phyloP scores from a whole-genome alignment of 495 filamentous ascomycete genomes.

The Amniculicola lignicola region DNA sequence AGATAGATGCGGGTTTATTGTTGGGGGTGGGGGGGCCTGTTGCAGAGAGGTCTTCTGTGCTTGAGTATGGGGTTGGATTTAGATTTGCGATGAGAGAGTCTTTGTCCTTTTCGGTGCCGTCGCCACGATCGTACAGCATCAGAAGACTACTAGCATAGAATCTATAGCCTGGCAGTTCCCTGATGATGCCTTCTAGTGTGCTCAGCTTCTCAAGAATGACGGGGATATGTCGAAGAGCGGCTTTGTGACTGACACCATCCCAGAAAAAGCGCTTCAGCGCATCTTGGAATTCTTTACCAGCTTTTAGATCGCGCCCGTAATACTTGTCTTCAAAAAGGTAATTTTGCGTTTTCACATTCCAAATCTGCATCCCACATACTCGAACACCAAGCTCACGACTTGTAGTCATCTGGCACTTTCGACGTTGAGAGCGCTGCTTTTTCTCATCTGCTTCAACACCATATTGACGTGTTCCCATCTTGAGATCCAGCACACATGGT shows the following conservation, averaged over 20 bases:
- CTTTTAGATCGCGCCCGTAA: constrained; percentile 84
- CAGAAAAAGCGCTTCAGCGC: constrained; percentile 87
- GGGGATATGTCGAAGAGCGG: constrained; percentile 80
- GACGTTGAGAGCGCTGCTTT: constrained; percentile 87
- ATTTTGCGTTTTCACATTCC: constrained; percentile 77
- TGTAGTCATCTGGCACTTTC: constrained; percentile 89
- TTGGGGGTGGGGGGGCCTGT: neutral
- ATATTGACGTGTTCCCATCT: constrained; percentile 99
- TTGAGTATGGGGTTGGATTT: constrained; percentile 2
- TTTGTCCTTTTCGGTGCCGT: constrained; percentile 39
- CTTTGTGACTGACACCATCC: constrained; percentile 76
- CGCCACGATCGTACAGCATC: constrained; percentile 87
- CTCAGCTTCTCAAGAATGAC: constrained; percentile 78
- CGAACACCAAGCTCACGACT: constrained; percentile 88
- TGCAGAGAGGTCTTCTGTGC: constrained; percentile 1
- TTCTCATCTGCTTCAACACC: constrained; percentile 89
- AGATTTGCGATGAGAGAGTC: constrained; percentile 2
- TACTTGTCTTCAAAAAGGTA: constrained; percentile 97
- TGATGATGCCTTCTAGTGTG: constrained; percentile 77
- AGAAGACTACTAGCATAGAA: constrained; percentile 94
- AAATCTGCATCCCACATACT: constrained; percentile 93
- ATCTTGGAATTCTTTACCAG: constrained; percentile 84
- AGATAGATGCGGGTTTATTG: neutral
- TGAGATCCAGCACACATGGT: constrained; percentile 93
- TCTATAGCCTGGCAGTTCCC: constrained; percentile 74